Conservation (phyloP, 176 grass and related monocot genomes). For the Eleusine indica region DNA sequence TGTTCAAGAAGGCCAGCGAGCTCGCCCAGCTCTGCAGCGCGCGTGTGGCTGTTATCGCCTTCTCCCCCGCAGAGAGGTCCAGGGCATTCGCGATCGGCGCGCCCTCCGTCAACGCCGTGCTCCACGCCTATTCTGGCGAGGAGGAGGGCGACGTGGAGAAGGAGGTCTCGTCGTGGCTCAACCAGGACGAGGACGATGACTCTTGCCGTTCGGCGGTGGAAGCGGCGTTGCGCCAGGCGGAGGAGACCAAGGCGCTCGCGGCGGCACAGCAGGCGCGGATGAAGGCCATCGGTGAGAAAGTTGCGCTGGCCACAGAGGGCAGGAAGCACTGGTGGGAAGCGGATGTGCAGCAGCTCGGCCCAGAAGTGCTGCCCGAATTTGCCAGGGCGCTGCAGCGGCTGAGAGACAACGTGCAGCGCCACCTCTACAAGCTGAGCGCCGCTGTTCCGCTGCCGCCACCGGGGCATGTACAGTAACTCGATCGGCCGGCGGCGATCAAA, state of each 20-base stretch:
- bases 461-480: no score
- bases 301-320: neutral
- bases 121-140: neutral
- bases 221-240: neutral
- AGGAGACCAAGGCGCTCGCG: neutral
- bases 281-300: neutral
- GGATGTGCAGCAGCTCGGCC: neutral
- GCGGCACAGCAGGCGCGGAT: neutral
- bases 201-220: neutral
- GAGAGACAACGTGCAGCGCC: neutral
- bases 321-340: neutral
- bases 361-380: neutral
- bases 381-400: constrained; percentile 13
- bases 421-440: no score
- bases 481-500: no score
- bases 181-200: neutral
- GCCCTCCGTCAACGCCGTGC: neutral
- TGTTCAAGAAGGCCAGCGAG: constrained; percentile 67
- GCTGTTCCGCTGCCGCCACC: no score
- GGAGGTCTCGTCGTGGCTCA: no score
- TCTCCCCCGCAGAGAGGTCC: constrained; percentile 20
- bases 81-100: constrained; percentile 17
- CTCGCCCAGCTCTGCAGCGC: constrained; percentile 54
- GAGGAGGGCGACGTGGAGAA: neutral
- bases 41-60: constrained; percentile 49